Conservation (phyloP, 306 rosid genomes). For the Amphicarpaea edgeworthii region DNA sequence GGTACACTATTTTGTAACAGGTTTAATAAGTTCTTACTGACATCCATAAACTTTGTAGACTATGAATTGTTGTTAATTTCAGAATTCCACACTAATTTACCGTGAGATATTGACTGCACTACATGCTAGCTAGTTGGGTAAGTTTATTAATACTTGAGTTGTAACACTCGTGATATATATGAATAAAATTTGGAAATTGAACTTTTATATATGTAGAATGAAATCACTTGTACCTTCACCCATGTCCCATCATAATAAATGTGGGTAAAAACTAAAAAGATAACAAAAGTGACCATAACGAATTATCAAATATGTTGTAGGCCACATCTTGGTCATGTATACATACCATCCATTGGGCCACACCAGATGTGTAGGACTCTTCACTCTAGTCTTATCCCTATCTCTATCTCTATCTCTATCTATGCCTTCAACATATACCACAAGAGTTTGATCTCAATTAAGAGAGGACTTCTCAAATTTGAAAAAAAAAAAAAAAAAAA, state of each 20-base stretch:
- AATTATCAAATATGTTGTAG: slow-evolving; percentile 32
- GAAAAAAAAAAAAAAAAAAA: too few relatives aligned
- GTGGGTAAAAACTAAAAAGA: too few relatives aligned
- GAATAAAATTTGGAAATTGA: slow-evolving; percentile 43
- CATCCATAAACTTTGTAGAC: background rate
- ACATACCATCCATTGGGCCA: slow-evolving; percentile 35
- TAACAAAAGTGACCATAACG: slow-evolving; percentile 34
- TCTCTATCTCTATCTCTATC: slow-evolving; percentile 48
- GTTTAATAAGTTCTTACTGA: background rate
- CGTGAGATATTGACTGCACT: background rate
- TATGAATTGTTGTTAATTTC: background rate
- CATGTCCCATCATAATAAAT: slow-evolving; percentile 40
- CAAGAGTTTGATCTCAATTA: slow-evolving; percentile 38
- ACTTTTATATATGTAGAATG: background rate
- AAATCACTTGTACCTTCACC: slow-evolving; percentile 16
- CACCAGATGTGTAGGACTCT: slow-evolving; percentile 35
- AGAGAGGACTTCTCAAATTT: background rate
- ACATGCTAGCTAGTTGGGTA: slow-evolving; percentile 30
- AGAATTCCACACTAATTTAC: background rate
- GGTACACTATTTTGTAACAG: background rate
- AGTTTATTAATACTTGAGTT: slow-evolving; percentile 37
- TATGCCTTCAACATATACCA: slow-evolving; percentile 33
- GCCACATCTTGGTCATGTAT: slow-evolving; percentile 15
- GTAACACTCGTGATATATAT: slow-evolving; percentile 42
- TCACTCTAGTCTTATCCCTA: slow-evolving; percentile 50